Evolutionary conservation across 331 rosid species (phyloP).

Genomic region (Malus hybrid): DNA sequence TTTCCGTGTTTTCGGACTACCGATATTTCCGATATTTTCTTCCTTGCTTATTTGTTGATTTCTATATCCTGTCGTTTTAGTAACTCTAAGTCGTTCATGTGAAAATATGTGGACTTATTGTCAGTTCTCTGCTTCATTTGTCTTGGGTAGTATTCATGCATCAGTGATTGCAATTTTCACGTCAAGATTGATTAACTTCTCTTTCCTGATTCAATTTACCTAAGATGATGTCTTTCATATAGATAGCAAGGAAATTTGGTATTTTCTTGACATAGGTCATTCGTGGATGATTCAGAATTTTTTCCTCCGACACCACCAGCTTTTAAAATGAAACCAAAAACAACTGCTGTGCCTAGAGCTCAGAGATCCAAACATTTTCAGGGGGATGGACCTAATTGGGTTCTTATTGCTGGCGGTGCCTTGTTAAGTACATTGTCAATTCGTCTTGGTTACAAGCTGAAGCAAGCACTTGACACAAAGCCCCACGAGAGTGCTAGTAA

Average conservation of each 20-base stretch:
- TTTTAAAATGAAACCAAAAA: constrained; percentile 62
- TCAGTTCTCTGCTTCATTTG: background rate
- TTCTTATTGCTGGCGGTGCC: constrained; percentile 91
- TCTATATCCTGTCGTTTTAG: background rate
- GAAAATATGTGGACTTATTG: background rate
- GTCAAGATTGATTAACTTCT: background rate
- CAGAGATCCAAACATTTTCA: constrained; percentile 38
- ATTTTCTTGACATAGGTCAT: background rate
- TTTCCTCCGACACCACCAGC: constrained; percentile 3
- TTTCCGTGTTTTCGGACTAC: too few species aligned
- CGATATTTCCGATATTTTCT: too few species aligned
- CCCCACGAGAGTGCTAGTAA: constrained; percentile 44
- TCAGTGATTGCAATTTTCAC: background rate
- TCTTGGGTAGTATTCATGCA: background rate
- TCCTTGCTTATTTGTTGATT: background rate
- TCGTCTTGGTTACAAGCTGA: constrained; percentile 86
- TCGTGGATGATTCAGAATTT: constrained; percentile 20
- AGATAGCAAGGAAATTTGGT: constrained; percentile 1
- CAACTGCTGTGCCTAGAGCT: constrained; percentile 45
- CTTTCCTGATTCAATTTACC: constrained; percentile 4
- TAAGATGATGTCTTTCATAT: constrained; percentile 4
- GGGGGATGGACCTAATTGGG: constrained; percentile 69
- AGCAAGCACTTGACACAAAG: constrained; percentile 67
- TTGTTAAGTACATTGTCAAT: constrained; percentile 74
- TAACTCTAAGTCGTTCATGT: background rate